Evolutionary conservation across 257 asterid species (phyloP).

Genomic region (Cruciata laevipes): DNA sequence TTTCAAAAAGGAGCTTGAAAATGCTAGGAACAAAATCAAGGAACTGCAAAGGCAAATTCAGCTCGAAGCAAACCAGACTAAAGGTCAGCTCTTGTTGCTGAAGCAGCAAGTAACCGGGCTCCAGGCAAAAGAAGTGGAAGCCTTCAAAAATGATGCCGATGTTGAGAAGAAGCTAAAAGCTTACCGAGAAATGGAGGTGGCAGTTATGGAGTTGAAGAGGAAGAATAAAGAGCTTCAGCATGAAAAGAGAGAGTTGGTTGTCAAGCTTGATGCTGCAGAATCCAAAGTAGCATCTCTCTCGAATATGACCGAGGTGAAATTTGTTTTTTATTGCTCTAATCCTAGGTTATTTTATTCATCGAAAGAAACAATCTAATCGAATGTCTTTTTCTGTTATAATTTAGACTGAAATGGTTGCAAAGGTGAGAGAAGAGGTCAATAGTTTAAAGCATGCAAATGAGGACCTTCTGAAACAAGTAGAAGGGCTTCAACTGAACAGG

Average conservation of each 20-base stretch:
- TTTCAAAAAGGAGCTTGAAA: slow-evolving; percentile 65
- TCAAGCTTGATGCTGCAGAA: slow-evolving; percentile 74
- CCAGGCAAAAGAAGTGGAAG: slow-evolving; percentile 75
- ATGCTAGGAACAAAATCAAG: slow-evolving; percentile 64
- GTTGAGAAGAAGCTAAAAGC: slow-evolving; percentile 79
- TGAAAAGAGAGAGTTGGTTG: slow-evolving; percentile 72
- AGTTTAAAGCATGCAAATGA: slow-evolving; percentile 66
- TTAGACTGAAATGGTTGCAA: slow-evolving; percentile 84
- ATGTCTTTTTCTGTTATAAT: slow-evolving; percentile 13
- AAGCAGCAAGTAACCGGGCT: slow-evolving; percentile 87
- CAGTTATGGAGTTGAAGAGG: slow-evolving; percentile 84
- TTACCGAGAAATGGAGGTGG: slow-evolving; percentile 71
- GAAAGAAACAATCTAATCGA: neutral
- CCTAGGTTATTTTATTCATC: neutral
- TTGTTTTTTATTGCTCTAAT: neutral
- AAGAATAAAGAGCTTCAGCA: slow-evolving; percentile 89
- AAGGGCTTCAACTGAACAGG: slow-evolving; percentile 94
- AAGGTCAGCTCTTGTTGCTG: slow-evolving; percentile 76
- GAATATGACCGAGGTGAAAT: slow-evolving; percentile 76
- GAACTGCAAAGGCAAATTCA: slow-evolving; percentile 86
- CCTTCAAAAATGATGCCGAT: slow-evolving; percentile 46
- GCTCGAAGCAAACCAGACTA: slow-evolving; percentile 85
- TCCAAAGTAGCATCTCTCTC: slow-evolving; percentile 61
- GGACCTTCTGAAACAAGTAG: slow-evolving; percentile 86
- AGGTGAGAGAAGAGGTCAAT: slow-evolving; percentile 66